Evolutionary conservation across 2,329 filamentous ascomycete genomes (phyloP).

Genomic region (Fusarium chlamydosporum): DNA sequence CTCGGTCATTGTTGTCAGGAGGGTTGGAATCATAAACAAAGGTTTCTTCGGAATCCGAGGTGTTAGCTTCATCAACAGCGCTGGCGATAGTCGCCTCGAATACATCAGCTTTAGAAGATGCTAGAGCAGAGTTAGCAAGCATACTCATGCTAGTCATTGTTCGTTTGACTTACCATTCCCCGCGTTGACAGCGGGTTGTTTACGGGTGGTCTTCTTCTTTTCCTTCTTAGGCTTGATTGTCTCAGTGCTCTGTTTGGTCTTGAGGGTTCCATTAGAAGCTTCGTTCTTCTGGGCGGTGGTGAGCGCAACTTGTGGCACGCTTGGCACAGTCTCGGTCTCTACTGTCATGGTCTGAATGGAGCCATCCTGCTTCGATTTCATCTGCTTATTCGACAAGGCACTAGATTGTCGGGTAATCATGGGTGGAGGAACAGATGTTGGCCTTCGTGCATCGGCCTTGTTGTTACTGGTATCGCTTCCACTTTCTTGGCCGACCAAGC

Average conservation of each 20-base stretch:
- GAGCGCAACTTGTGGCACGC: constrained; percentile 86
- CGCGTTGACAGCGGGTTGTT: constrained; percentile 77
- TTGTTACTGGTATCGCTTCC: constrained; percentile 76
- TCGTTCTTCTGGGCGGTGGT: constrained; percentile 74
- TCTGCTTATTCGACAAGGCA: constrained; percentile 72
- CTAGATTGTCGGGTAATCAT: constrained; percentile 76
- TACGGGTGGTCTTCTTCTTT: constrained; percentile 83
- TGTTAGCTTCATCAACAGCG: constrained; percentile 95
- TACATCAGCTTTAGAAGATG: constrained; percentile 87
- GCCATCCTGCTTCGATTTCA: constrained; percentile 81
- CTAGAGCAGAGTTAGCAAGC: constrained; percentile 34
- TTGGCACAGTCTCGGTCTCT: constrained; percentile 95
- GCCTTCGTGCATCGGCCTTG: constrained; percentile 59
- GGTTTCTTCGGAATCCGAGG: constrained; percentile 97
- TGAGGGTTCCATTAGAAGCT: constrained; percentile 78
- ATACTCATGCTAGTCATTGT: constrained; percentile 29
- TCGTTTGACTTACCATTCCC: constrained; percentile 71
- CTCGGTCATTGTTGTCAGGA: constrained; percentile 72
- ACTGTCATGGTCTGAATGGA: constrained; percentile 93
- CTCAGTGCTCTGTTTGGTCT: constrained; percentile 91
- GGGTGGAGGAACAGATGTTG: constrained; percentile 64
- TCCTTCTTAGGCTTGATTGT: constrained; percentile 96
- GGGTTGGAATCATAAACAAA: constrained; percentile 99
- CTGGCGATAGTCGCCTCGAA: constrained; percentile 98
- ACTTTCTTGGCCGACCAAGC: constrained; percentile 66